Evolutionary conservation across 306 rosid genomes (phyloP).

Genomic region (Myrica gale): DNA sequence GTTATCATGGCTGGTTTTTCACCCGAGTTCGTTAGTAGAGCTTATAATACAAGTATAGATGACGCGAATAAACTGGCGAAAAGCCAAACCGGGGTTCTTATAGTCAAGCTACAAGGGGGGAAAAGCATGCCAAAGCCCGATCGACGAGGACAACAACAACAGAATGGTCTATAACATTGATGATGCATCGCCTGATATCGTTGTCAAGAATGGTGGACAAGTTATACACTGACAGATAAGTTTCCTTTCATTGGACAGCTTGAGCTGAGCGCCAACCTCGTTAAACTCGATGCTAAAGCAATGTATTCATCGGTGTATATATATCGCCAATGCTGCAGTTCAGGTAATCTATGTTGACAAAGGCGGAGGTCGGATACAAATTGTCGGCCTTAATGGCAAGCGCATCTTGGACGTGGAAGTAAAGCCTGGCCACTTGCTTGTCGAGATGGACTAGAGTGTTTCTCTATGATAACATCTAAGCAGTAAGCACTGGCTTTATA

Average conservation of each 20-base stretch:
- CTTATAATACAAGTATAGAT: slow-evolving; percentile 28
- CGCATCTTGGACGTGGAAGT: too few species aligned
- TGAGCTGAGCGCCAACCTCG: slow-evolving; percentile 41
- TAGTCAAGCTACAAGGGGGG: slow-evolving; percentile 29
- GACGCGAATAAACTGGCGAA: slow-evolving; percentile 37
- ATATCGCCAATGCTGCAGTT: slow-evolving; percentile 27
- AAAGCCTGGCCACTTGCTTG: slow-evolving; percentile 32
- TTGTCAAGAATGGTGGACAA: slow-evolving; percentile 23
- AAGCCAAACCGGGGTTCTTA: slow-evolving; percentile 43
- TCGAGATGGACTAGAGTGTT: slow-evolving; percentile 55
- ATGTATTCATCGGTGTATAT: slow-evolving; percentile 39
- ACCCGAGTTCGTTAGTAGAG: slow-evolving; percentile 32
- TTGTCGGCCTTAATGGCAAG: slow-evolving; percentile 21
- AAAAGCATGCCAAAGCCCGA: slow-evolving; percentile 44
- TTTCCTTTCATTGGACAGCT: slow-evolving; percentile 45
- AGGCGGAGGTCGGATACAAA: slow-evolving; percentile 50
- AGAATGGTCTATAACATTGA: slow-evolving; percentile 42
- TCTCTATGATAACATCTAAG: slow-evolving; percentile 37
- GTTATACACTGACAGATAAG: slow-evolving; percentile 29
- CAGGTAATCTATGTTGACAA: slow-evolving; percentile 49
- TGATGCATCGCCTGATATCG: slow-evolving; percentile 2
- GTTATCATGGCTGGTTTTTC: slow-evolving; percentile 45
- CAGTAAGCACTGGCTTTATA: slow-evolving; percentile 33
- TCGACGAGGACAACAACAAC: slow-evolving; percentile 10
- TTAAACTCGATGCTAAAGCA: slow-evolving; percentile 42